These are phyloP conservation scores for Boletus pseudo-olivaceus DNA, from an alignment of 768 basidiomycete genomes.

Conservation along the genomic window DNA sequence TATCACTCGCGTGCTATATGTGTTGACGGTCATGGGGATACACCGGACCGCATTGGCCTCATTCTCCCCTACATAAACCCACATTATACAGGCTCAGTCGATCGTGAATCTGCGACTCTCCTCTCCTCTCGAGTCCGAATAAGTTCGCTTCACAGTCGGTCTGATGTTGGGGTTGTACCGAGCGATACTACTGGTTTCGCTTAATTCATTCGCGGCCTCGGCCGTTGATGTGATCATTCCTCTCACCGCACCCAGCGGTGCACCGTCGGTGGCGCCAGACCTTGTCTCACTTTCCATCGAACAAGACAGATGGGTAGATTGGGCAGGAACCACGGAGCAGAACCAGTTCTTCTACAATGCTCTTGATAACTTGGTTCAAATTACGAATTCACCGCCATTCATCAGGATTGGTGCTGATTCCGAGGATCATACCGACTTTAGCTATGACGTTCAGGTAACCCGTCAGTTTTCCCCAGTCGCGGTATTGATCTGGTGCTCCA, in stretches of 20 bases:
- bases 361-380: slow-evolving; percentile 50
- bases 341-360: slow-evolving; percentile 63
- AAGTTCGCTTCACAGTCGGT: not conserved
- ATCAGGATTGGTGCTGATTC: slow-evolving; percentile 60
- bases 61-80: not conserved
- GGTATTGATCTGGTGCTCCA: slow-evolving; percentile 14
- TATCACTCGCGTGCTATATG: not conserved
- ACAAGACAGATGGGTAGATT: slow-evolving; percentile 67
- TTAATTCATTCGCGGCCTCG: slow-evolving; percentile 1
- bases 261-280: slow-evolving; percentile 40
- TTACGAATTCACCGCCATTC: slow-evolving; percentile 51
- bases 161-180: slow-evolving; percentile 3
- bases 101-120: not conserved
- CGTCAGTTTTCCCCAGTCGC: not conserved
- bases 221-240: slow-evolving; percentile 39
- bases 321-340: slow-evolving; percentile 48
- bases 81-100: not conserved
- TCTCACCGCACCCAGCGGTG: slow-evolving; percentile 32
- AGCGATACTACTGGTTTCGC: not conserved
- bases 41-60: not conserved
- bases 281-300: slow-evolving; percentile 66
- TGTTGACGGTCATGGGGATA: slow-evolving; percentile 1
- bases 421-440: slow-evolving; percentile 57
- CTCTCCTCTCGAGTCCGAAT: not conserved
- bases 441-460: slow-evolving; percentile 43